Base-by-base conservation (phyloP, 768 basidiomycete genomes). In the Amylocystis lapponica region DNA sequence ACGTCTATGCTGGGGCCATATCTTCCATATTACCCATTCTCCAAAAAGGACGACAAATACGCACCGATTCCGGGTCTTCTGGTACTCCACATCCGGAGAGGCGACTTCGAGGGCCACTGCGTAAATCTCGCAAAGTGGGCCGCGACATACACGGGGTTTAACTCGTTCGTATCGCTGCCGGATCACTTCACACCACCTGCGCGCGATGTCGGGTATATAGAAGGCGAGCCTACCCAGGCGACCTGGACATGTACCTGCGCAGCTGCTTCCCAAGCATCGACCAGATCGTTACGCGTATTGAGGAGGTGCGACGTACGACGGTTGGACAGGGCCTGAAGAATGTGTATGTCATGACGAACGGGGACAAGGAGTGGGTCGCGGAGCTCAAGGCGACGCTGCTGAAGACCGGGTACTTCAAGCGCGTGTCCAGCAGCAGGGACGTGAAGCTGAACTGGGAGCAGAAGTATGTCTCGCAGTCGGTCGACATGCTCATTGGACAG, bases 11-110 rank as follows among this genome's bases (percentile, higher is more conserved):
- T 40, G 12, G 36, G 29, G 29, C 20, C 45, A 4, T 41, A 44
- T 25, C 27, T 42, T 13, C 23, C 45, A 13, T 40, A 23, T 3
- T 11, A 35, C 21, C 35, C 26, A 30, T 46, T 11, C 14, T 35
- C 16, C 33, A 45, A 0, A 36, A 39, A 9, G 31, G 20, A 42
- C 36, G 33, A 42, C 16, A 45, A 47, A 30, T 43, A 45, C 13
- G 20, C 59, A 19, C 51, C 56, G 5, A 57, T 73, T 27, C 40
- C 59, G 8, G 69, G 73, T 17, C 58, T 75, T 0, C 62, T 78
- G 25, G 72, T 64, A 14, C 52, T 77, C n/a, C 76, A 77, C 54
- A 57, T 77, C 27, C 71, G 76, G 10, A 66, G 74, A 33, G 75
- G 76, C 5, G 76, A 76, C 57, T 77, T 64, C 45, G 27, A 53